Conservation (phyloP, 2,329 filamentous ascomycete species). For the Dendrostoma leiphaemia region DNA sequence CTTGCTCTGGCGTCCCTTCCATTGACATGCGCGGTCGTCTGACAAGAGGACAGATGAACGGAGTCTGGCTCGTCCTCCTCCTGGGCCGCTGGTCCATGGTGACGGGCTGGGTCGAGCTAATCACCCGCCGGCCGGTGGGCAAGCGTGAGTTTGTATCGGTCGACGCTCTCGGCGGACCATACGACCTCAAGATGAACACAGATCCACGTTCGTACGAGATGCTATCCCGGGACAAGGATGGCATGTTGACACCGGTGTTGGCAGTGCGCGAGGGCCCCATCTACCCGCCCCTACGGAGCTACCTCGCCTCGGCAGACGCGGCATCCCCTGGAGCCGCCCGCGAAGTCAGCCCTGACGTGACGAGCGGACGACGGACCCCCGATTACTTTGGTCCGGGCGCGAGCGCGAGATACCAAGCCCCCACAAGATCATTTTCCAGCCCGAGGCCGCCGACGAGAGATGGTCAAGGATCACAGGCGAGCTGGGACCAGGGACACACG, state of each 20-base stretch:
- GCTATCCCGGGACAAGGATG: conserved; percentile 58
- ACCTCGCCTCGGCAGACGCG: conserved; percentile 15
- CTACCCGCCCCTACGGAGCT: conserved; percentile 22
- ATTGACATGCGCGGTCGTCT: conserved; percentile 6
- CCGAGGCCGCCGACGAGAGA: conserved; percentile 43
- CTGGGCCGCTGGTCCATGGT: conserved; percentile 84
- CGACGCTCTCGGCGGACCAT: conserved; percentile 59
- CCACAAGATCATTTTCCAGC: conserved; percentile 54
- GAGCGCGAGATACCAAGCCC: conserved; percentile 53
- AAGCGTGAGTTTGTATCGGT: conserved; percentile 86
- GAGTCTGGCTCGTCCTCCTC: conserved; percentile 80
- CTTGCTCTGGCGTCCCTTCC: not conserved
- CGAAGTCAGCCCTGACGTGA: conserved; percentile 19
- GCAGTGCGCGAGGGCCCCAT: conserved; percentile 26
- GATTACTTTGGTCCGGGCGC: conserved; percentile 57
- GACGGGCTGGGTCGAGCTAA: conserved; percentile 73
- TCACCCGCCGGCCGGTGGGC: conserved; percentile 46
- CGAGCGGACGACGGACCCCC: conserved; percentile 43
- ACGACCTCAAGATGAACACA: conserved; percentile 50
- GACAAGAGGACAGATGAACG: conserved; percentile 61
- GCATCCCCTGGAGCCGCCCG: conserved; percentile 19
- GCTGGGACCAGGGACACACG: conserved; percentile 41
- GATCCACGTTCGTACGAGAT: conserved; percentile 77
- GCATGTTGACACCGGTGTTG: conserved; percentile 48
- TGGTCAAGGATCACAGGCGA: conserved; percentile 27